phyloP scores from a whole-genome alignment of 2,329 filamentous ascomycete species.

The Hypoxylon sp. region DNA sequence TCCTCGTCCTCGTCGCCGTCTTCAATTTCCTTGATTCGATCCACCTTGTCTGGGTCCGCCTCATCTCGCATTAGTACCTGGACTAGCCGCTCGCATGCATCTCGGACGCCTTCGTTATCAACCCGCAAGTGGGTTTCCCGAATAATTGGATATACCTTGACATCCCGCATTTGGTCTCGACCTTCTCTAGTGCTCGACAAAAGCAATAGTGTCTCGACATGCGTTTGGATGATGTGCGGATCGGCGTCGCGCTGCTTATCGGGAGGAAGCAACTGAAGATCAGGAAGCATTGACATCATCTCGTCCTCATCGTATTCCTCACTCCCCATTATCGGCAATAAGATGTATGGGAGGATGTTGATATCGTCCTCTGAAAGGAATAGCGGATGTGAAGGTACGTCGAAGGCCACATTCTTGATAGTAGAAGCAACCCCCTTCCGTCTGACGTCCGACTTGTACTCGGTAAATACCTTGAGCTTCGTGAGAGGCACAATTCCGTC shows the following conservation, averaged over 20 bases:
- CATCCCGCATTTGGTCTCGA: slow-evolving; percentile 76
- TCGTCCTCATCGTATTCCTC: slow-evolving; percentile 93
- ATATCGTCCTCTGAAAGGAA: slow-evolving; percentile 79
- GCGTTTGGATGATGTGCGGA: slow-evolving; percentile 80
- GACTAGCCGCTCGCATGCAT: slow-evolving; percentile 89
- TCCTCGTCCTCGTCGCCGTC: slow-evolving; percentile 56
- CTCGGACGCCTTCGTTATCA: slow-evolving; percentile 81
- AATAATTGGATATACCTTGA: slow-evolving; percentile 90
- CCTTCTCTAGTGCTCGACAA: slow-evolving; percentile 82
- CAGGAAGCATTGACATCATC: slow-evolving; percentile 84
- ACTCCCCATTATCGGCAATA: slow-evolving; percentile 86
- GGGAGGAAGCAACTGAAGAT: slow-evolving; percentile 87
- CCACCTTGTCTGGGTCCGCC: slow-evolving; percentile 59
- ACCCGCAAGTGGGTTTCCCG: slow-evolving; percentile 85
- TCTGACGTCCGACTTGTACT: slow-evolving; percentile 84
- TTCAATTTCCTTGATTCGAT: slow-evolving; percentile 55
- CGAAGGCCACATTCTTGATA: slow-evolving; percentile 94
- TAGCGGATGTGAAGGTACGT: slow-evolving; percentile 75
- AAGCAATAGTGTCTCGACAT: slow-evolving; percentile 88
- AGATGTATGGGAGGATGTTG: slow-evolving; percentile 86
- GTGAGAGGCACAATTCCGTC: slow-evolving; percentile 88
- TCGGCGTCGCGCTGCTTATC: slow-evolving; percentile 90
- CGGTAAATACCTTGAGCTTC: slow-evolving; percentile 94
- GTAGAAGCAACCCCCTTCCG: slow-evolving; percentile 95
- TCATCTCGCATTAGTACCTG: slow-evolving; percentile 89